Evolutionary conservation across 2,329 filamentous ascomycete genomes (phyloP).

Genomic region (Didymella exigua): DNA sequence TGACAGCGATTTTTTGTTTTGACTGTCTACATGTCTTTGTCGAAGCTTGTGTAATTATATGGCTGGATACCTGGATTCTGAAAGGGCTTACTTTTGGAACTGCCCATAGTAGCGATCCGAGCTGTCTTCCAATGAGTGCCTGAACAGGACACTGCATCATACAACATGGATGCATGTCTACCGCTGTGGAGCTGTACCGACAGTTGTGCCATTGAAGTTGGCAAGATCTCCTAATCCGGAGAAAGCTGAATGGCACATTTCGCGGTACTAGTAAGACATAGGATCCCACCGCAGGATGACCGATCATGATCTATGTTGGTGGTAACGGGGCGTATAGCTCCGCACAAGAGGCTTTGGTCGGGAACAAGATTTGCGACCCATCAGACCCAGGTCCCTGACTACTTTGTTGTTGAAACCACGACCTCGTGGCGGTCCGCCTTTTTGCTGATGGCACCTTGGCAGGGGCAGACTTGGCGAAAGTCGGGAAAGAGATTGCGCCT

Average conservation of each 20-base stretch:
- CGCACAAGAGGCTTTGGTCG: conserved; percentile 8
- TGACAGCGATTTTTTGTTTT: too few species aligned
- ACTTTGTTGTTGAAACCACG: conserved; percentile 11
- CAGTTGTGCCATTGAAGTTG: background rate
- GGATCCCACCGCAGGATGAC: conserved; percentile 5
- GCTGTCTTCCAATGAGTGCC: too few species aligned
- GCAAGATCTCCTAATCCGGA: background rate
- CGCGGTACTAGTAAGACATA: conserved; percentile 3
- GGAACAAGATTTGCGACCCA: background rate
- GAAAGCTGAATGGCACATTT: conserved; percentile 2
- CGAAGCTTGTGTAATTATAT: too few species aligned
- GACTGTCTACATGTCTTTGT: too few species aligned
- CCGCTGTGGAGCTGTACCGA: background rate
- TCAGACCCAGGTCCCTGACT: conserved; percentile 1
- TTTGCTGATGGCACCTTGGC: conserved; percentile 10
- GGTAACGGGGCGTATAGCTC: background rate
- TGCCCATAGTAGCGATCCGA: too few species aligned
- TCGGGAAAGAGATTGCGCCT: conserved; percentile 3
- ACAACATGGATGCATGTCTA: too few species aligned
- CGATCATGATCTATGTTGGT: conserved; percentile 1
- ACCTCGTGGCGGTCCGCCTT: conserved; percentile 1
- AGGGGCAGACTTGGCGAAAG: conserved; percentile 12
- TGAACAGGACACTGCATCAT: too few species aligned
- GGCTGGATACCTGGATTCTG: too few species aligned
- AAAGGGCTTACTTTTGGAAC: too few species aligned